phyloP scores from a whole-genome alignment of 345 rosid genomes.

The thale cress (Arabidopsis thaliana) region DNA sequence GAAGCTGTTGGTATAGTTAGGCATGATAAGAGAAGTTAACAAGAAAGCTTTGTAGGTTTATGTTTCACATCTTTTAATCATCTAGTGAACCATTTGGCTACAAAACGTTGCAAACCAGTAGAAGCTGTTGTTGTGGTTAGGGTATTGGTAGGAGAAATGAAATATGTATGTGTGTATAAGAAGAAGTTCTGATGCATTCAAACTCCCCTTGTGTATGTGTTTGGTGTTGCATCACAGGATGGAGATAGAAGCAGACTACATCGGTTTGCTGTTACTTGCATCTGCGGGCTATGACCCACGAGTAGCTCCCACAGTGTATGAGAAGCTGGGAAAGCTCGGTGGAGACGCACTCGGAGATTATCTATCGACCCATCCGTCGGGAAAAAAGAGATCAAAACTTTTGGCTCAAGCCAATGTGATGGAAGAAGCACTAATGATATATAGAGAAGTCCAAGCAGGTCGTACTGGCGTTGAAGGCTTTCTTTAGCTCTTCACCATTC shows the following conservation, averaged over 20 bases:
- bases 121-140: background rate
- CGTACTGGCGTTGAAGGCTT: conserved; percentile 80
- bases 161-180: background rate
- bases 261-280: conserved; percentile 80
- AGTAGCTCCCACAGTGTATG: conserved; percentile 77
- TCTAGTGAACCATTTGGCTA: conserved; percentile 15
- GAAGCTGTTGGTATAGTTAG: conserved; percentile 20
- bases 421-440: conserved; percentile 85
- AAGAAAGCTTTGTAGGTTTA: background rate
- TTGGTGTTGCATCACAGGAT: conserved; percentile 57
- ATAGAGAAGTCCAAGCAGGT: conserved; percentile 68
- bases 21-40: conserved; percentile 12
- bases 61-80: background rate
- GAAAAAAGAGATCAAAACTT: conserved; percentile 76
- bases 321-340: conserved; percentile 71
- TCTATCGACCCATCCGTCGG: conserved; percentile 95
- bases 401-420: conserved; percentile 82
- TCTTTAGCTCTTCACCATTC: conserved; percentile 50
- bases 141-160: background rate
- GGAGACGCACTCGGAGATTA: conserved; percentile 67
- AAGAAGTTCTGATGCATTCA: conserved; percentile 21
- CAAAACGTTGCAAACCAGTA: no score
- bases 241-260: conserved; percentile 96
- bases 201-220: conserved; percentile 4
- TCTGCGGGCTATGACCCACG: conserved; percentile 94